phyloP scores from a whole-genome alignment of 768 basidiomycete genomes.

The Zangia roseola region DNA sequence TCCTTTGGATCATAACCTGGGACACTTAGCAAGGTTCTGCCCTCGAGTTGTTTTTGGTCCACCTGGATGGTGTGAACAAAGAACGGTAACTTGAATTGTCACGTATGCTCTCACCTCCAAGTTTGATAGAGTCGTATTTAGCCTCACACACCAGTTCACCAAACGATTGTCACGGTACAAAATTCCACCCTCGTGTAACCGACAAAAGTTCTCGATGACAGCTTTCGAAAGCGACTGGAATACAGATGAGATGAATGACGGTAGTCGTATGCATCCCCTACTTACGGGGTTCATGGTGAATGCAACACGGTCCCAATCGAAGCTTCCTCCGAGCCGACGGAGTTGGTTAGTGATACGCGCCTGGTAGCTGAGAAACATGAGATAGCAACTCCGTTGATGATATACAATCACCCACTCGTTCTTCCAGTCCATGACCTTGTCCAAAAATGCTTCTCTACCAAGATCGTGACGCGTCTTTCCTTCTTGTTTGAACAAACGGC shows the following conservation, averaged over 20 bases:
- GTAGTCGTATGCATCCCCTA: neutral
- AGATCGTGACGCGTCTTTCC: slow-evolving; percentile 89
- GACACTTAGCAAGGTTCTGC: slow-evolving; percentile 82
- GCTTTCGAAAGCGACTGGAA: slow-evolving; percentile 73
- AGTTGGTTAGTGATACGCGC: slow-evolving; percentile 89
- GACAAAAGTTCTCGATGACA: slow-evolving; percentile 89
- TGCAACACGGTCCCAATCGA: slow-evolving; percentile 91
- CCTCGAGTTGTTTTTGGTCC: slow-evolving; percentile 86
- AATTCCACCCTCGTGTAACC: slow-evolving; percentile 86
- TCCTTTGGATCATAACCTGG: slow-evolving; percentile 97
- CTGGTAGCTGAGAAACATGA: slow-evolving; percentile 66
- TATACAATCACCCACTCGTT: slow-evolving; percentile 68
- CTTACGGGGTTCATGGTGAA: slow-evolving; percentile 93
- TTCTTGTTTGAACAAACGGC: slow-evolving; percentile 78
- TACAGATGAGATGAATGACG: slow-evolving; percentile 1
- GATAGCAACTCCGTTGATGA: neutral
- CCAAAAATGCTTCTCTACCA: slow-evolving; percentile 89
- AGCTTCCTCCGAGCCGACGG: slow-evolving; percentile 85
- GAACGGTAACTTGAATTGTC: too few relatives aligned
- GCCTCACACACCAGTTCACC: slow-evolving; percentile 95
- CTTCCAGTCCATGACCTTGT: slow-evolving; percentile 95
- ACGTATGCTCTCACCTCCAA: slow-evolving; percentile 65
- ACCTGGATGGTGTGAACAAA: slow-evolving; percentile 49
- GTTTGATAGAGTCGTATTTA: slow-evolving; percentile 98
- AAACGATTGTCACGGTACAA: slow-evolving; percentile 95